These are phyloP conservation scores for Candida argentea DNA, from an alignment of 805 yeast species.

Conservation along the genomic window DNA sequence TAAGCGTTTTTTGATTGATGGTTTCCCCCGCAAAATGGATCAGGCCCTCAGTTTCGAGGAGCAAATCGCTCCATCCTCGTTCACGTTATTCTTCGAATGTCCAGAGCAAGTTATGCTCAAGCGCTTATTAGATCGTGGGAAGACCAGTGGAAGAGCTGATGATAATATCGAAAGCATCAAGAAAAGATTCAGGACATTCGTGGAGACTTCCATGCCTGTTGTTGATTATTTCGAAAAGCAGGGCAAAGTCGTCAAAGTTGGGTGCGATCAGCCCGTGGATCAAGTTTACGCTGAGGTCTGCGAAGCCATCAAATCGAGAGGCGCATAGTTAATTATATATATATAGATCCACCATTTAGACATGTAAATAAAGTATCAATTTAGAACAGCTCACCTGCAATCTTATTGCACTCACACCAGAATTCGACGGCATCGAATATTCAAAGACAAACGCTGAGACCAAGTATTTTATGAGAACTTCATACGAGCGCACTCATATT, in stretches of 20 bases:
- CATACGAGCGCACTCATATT: no score
- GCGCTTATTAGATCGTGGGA: slow-evolving; percentile 82
- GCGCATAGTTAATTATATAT: slow-evolving; percentile 7
- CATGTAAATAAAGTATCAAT: no score
- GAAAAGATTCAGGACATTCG: slow-evolving; percentile 79
- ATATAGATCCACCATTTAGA: no score
- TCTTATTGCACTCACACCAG: no score
- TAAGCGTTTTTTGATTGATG: slow-evolving; percentile 75
- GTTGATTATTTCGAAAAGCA: slow-evolving; percentile 71
- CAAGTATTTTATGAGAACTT: no score
- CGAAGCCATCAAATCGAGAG: slow-evolving; percentile 42
- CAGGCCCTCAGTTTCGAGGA: slow-evolving; percentile 92
- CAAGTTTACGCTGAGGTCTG: slow-evolving; percentile 63
- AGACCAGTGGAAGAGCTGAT: slow-evolving; percentile 90
- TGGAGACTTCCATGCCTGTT: slow-evolving; percentile 90
- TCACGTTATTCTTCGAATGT: slow-evolving; percentile 71
- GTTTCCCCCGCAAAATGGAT: slow-evolving; percentile 98
- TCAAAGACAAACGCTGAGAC: no score
- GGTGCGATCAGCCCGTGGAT: slow-evolving; percentile 75
- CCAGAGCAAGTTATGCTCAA: slow-evolving; percentile 75
- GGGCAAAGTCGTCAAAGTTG: slow-evolving; percentile 65
- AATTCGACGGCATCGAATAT: no score
- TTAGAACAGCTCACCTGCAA: no score
- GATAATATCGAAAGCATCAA: slow-evolving; percentile 86
- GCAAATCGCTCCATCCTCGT: slow-evolving; percentile 55